Percentiles rank a stretch among this genome's conserved stretches.
phyloP scores from a whole-genome alignment of 257 asterid genomes.

The Leonotis leonurus region DNA sequence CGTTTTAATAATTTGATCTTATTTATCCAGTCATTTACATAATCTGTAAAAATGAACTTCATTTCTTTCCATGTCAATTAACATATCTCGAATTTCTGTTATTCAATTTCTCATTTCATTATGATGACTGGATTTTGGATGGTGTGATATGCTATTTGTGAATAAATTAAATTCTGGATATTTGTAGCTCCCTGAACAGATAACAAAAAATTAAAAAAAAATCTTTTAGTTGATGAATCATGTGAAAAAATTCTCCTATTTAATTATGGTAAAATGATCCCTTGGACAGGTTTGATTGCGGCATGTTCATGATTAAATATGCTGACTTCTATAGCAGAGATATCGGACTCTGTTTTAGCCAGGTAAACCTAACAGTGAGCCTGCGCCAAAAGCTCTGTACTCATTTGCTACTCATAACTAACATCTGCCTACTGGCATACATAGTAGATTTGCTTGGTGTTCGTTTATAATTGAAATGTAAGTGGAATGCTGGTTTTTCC shows the following conservation, averaged over 20 bases:
- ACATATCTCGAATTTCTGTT: background rate
- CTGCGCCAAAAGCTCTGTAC: background rate
- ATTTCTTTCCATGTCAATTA: background rate
- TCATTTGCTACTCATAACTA: background rate
- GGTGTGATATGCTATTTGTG: background rate
- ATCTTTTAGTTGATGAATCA: background rate
- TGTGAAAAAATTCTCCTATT: background rate
- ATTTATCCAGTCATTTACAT: background rate
- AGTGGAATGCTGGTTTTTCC: background rate
- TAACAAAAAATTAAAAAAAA: too few relatives aligned
- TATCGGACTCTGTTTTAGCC: slow-evolving; percentile 67
- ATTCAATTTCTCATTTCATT: background rate
- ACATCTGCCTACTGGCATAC: background rate
- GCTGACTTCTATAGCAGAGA: slow-evolving; percentile 87
- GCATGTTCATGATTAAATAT: slow-evolving; percentile 89
- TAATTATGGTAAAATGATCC: slow-evolving; percentile 5
- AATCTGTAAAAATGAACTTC: background rate
- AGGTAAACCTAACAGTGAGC: slow-evolving; percentile 39
- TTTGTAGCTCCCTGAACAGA: background rate
- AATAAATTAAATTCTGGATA: background rate
- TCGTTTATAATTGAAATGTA: background rate
- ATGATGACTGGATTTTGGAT: background rate
- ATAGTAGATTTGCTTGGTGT: background rate
- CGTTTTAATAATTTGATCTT: background rate
- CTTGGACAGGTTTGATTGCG: slow-evolving; percentile 75